These are phyloP conservation scores for Diversispora epigaea DNA, from an alignment of 192 early-diverging fungal species.

Conservation along the genomic window DNA sequence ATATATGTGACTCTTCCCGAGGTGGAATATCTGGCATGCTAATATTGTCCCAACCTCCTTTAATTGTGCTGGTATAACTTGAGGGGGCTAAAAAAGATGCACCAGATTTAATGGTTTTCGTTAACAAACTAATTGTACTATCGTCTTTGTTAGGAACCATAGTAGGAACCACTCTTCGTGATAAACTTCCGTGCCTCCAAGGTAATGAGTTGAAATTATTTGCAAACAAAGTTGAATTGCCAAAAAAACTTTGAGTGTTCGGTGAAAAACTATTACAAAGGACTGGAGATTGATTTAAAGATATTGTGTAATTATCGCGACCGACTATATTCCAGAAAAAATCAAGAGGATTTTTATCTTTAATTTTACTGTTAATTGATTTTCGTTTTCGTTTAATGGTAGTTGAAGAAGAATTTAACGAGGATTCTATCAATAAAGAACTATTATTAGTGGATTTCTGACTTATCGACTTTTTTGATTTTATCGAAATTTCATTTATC, in stretches of 20 bases:
- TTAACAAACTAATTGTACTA: slow-evolving; percentile 23
- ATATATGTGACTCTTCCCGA: background rate
- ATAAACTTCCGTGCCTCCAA: slow-evolving; percentile 9
- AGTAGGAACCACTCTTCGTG: background rate
- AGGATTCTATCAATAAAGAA: background rate
- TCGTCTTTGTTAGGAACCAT: slow-evolving; percentile 12
- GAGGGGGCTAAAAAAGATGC: background rate
- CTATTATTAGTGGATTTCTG: too few relatives aligned
- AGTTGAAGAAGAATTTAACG: background rate
- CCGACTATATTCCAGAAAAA: slow-evolving; percentile 30
- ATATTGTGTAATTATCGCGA: slow-evolving; percentile 30
- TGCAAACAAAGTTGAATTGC: background rate
- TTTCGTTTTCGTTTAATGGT: background rate
- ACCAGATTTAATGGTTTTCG: slow-evolving; percentile 24
- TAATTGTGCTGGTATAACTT: slow-evolving; percentile 3
- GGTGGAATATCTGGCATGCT: background rate
- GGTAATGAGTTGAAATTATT: background rate
- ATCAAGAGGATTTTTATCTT: background rate
- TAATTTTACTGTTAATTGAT: background rate
- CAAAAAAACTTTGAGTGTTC: slow-evolving; percentile 6
- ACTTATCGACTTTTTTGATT: too few relatives aligned
- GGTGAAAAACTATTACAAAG: slow-evolving; percentile 25
- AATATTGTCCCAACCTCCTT: slow-evolving; percentile 17
- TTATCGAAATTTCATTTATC: too few relatives aligned
- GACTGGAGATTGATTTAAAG: slow-evolving; percentile 32